Evolutionary conservation across 768 basidiomycete genomes (phyloP), one percentile per base, ranked within the genome.

Genomic region (Tricholoma flavovirens): DNA sequence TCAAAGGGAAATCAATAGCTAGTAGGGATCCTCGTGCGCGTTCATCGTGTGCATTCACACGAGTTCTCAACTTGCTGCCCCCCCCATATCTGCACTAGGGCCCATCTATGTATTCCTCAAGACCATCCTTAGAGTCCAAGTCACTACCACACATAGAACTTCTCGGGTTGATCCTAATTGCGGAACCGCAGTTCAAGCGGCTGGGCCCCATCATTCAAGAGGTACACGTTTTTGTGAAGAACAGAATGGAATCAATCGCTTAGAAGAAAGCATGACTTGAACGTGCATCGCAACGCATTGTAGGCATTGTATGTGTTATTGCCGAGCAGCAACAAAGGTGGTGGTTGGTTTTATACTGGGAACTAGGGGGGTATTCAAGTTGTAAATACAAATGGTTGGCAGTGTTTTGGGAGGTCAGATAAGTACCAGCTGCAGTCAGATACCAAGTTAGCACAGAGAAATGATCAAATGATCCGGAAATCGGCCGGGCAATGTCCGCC

Each of bases 171-270:
- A 54, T 54, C 43, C 53, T 33, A 48, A 55, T 55, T 35, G 36
- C 21, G 46, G n/a, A 51, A 22, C 50, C 33, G 50, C 50, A 30
- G 49, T 49, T 29, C 49, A 29, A 26, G 21, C 49, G 10, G 49
- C 49, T 10, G 22, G 26, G 55, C 48, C n/a, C n/a, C n/a, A 56
- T 26, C 12, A 40, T n/a, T 9, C 55, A 51, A 51, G 19, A 51
- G 49, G 14, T 32, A 51, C 49, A 51, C 55, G 55, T 51, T 56
- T 56, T 40, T 21, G 42, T 43, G 42, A 43, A 43, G 8, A 22
- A 8, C 19, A 43, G 11, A 21, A 43, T 11, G 19, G 7, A 38
- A 22, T 22, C 22, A 22, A 4, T 45, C 43, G 43, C 43, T 45
- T 45, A 45, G 22, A 45, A 24, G 21, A 22, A 21, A 17, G 21